Evolutionary conservation across 1,139 yeast genomes (phyloP).

Genomic region (Scheffersomyces insectosa): DNA sequence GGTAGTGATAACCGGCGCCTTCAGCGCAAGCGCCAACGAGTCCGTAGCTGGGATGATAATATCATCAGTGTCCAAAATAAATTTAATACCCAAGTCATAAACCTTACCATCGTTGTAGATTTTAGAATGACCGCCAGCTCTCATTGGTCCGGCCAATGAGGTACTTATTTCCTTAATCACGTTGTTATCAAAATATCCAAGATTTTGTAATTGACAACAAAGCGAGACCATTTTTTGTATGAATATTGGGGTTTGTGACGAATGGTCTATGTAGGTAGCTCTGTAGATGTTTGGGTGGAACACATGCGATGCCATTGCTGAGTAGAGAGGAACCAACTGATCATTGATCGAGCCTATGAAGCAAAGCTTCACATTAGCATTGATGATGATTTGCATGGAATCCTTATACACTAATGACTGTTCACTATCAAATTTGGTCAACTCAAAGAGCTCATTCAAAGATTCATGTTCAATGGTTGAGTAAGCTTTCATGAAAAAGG

Average conservation of each 20-base stretch:
- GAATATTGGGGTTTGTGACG: constrained; percentile 47
- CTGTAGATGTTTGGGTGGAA: constrained; percentile 88
- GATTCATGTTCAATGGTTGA: constrained; percentile 90
- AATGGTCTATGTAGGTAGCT: constrained; percentile 83
- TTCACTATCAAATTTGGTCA: constrained; percentile 70
- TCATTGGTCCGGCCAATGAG: constrained; percentile 83
- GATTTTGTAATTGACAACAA: constrained; percentile 54
- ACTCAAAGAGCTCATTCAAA: constrained; percentile 79
- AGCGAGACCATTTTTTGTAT: constrained; percentile 46
- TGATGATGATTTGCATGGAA: constrained; percentile 62
- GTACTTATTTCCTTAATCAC: constrained; percentile 80
- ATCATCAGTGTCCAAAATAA: constrained; percentile 74
- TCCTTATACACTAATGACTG: constrained; percentile 74
- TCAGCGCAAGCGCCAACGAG: neutral
- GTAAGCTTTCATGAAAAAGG: constrained; percentile 80
- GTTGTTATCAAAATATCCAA: constrained; percentile 73
- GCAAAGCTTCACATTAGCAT: constrained; percentile 72
- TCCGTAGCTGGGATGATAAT: constrained; percentile 38
- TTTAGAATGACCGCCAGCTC: constrained; percentile 93
- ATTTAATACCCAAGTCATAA: constrained; percentile 75
- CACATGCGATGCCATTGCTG: constrained; percentile 79
- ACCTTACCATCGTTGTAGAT: constrained; percentile 85
- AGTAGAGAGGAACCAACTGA: constrained; percentile 88
- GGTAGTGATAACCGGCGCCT: neutral
- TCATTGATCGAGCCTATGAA: constrained; percentile 89